Evolutionary conservation across 352 stramenopile genomes (phyloP), one percentile per base, ranked within the genome.

Genomic region (Globisporangium nodosum): DNA sequence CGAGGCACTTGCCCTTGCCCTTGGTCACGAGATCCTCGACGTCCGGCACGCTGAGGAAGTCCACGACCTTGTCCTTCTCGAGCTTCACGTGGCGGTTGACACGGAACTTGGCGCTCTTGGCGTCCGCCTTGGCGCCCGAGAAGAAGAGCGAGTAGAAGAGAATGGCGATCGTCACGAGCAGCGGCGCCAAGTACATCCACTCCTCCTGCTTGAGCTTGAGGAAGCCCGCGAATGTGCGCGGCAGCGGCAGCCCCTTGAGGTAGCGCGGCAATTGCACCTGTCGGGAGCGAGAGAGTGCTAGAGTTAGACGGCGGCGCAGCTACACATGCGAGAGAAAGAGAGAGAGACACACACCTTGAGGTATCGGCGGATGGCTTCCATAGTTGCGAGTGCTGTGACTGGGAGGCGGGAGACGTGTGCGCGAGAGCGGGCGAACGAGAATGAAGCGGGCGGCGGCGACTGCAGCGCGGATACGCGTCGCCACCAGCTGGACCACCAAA

Each of bases 161-260:
- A 57, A 89, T 69, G 30, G 71, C 71, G 54, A 94, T 83, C 9
- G 82, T 89, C 51, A 94, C 71, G 45, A 94, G 69, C 47, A 94
- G 65, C n/a, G 85, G 85, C 57, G 81, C 81, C 54, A 94, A 70
- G 68, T 90, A 91, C 66, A 92, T 56, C 85, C 80, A 94, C 53
- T 94, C 85, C 13, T 86, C 78, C 52, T 90, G 78, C 70, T 87
- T 94, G 55, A 92, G 81, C 76, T 92, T 94, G 33, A 85, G 63
- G 56, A 94, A 89, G 54, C 85, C 85, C 20, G 70, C 70, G 52
- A 94, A 90, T 45, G 82, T 94, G 70, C 85, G 84, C 24, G 85
- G 85, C 42, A 94, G 77, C 43, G 85, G 85, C 54, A 94, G 60
- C 0, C 76, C 82, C 66, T 92, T 92, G 31, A 94, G 79, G 71